Evolutionary conservation across 2,329 filamentous ascomycete species (phyloP).

Genomic region (Arthrobotrys musiformis): DNA sequence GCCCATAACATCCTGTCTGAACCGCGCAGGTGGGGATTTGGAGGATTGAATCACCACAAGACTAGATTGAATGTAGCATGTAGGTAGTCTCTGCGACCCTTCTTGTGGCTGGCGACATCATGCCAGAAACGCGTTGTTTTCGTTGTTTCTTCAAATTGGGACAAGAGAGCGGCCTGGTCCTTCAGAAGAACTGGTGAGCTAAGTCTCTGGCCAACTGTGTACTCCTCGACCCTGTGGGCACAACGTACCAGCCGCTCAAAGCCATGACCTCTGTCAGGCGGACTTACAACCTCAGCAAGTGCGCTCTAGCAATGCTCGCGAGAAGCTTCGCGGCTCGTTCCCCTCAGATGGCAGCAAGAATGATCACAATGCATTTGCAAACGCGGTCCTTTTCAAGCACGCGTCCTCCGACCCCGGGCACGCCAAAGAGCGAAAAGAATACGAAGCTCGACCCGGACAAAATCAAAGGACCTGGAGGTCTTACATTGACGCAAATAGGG

Average conservation of each 20-base stretch:
- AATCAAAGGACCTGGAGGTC: conserved; percentile 25
- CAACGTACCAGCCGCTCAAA: not conserved
- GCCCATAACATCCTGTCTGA: no score
- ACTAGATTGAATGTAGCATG: no score
- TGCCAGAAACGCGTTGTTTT: no score
- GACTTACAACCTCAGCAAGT: not conserved
- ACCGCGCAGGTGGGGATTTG: no score
- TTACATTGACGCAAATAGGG: conserved; percentile 18
- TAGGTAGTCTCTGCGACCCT: no score
- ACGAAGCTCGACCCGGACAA: conserved; percentile 18
- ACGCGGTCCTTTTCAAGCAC: not conserved
- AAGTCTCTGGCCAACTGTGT: no score
- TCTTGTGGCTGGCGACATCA: no score
- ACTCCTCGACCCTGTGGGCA: not conserved
- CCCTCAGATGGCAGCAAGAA: not conserved
- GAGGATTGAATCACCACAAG: no score
- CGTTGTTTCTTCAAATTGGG: not conserved
- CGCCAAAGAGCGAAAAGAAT: not conserved
- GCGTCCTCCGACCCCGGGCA: not conserved
- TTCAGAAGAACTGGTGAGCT: no score
- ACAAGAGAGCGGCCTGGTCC: no score
- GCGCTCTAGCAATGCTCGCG: not conserved
- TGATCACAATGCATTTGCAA: not conserved
- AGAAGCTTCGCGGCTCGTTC: not conserved
- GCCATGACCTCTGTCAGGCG: not conserved